A percentile compares a stretch with the other conserved stretches of the same genome.
These are phyloP conservation scores for Bolboschoenus planiculmis DNA, from an alignment of 176 grass and related monocot species.

Conservation along the genomic window DNA sequence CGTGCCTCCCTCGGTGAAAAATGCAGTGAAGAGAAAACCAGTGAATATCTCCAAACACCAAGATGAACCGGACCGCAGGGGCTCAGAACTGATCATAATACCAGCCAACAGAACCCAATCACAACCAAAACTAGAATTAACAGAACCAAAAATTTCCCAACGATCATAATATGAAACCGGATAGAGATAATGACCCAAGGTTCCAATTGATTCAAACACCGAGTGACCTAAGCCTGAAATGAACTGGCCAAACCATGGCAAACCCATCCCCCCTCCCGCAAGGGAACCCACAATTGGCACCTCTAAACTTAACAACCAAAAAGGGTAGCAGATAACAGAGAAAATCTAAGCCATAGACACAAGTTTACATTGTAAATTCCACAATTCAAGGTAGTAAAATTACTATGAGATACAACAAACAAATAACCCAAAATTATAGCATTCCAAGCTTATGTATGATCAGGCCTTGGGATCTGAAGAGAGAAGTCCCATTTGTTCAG, in stretches of 20 bases:
- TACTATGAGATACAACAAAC: slow-evolving; percentile 11
- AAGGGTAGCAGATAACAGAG: background rate
- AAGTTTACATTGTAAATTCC: slow-evolving; percentile 15
- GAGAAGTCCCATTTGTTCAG: slow-evolving; percentile 88
- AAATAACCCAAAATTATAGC: slow-evolving; percentile 7
- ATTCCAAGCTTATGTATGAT: slow-evolving; percentile 15
- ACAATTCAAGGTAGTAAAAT: slow-evolving; percentile 9
- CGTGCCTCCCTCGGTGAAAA: background rate
- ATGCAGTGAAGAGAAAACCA: background rate
- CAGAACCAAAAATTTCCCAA: background rate
- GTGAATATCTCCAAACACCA: too few species aligned
- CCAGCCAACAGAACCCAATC: background rate
- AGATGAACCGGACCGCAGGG: background rate
- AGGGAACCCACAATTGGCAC: background rate
- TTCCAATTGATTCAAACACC: background rate
- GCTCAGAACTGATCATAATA: background rate
- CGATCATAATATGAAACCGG: background rate
- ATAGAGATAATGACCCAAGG: background rate
- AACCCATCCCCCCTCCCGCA: background rate
- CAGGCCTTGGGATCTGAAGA: slow-evolving; percentile 49
- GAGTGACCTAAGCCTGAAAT: background rate
- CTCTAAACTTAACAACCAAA: background rate
- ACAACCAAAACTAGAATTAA: background rate
- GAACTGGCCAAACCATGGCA: background rate
- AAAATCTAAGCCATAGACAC: slow-evolving; percentile 5